Conservation (phyloP, 2,329 filamentous ascomycete species). For the Moelleriella libera region DNA sequence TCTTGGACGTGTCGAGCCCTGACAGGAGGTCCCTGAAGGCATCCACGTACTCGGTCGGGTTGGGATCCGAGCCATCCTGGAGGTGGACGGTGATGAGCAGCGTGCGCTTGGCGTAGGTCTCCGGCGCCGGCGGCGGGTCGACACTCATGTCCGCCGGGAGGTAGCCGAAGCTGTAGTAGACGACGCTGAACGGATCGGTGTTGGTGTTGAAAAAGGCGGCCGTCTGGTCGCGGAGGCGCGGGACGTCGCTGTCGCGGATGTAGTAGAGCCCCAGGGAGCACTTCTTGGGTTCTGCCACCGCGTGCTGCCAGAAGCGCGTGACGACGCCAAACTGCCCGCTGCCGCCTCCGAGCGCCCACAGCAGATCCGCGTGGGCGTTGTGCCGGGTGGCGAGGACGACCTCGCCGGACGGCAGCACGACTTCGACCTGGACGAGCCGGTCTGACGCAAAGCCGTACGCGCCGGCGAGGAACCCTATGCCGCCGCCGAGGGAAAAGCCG, state of each 20-base stretch:
- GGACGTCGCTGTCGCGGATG: background rate
- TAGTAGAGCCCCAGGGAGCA: background rate
- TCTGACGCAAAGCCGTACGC: conserved; percentile 30
- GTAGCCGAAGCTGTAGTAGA: background rate
- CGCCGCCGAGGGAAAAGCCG: conserved; percentile 30
- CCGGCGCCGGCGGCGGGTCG: background rate
- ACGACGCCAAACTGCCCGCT: background rate
- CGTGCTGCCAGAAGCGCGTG: background rate
- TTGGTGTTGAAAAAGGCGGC: background rate
- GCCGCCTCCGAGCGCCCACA: background rate
- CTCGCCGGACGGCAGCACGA: conserved; percentile 29
- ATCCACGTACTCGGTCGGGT: background rate
- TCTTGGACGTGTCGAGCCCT: background rate
- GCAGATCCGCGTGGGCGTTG: background rate
- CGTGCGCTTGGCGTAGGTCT: background rate
- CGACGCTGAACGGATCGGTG: background rate
- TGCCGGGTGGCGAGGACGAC: conserved; percentile 12
- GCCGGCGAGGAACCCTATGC: conserved; percentile 31
- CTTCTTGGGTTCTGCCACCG: background rate
- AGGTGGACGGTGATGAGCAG: background rate
- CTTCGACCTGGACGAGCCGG: conserved; percentile 24
- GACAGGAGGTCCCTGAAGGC: background rate
- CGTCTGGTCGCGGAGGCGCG: background rate
- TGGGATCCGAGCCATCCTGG: background rate
- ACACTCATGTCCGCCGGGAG: background rate